Evolutionary conservation across 805 yeast genomes (phyloP).

Genomic region (Tetrapisispora namnaoensis): DNA sequence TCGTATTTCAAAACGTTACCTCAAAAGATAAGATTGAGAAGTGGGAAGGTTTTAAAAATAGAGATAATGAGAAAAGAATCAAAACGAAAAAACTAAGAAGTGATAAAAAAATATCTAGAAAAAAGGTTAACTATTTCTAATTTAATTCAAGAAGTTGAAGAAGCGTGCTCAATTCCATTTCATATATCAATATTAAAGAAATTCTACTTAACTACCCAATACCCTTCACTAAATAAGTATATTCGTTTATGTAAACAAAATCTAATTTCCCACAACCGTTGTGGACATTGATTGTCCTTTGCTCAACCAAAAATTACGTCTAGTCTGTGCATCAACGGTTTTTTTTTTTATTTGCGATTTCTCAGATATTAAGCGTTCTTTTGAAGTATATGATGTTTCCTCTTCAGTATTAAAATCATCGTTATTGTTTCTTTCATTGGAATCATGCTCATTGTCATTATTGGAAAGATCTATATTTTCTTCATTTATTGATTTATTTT

Average conservation of each 20-base stretch:
- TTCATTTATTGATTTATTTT: not conserved
- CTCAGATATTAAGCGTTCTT: not conserved
- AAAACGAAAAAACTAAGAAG: constrained; percentile 30
- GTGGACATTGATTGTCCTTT: constrained; percentile 21
- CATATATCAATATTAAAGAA: not conserved
- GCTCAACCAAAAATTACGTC: constrained; percentile 28
- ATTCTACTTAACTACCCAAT: not conserved
- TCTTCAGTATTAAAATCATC: not conserved
- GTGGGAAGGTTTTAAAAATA: constrained; percentile 37
- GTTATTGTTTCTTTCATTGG: not conserved
- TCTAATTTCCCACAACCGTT: not conserved
- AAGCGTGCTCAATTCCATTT: not conserved
- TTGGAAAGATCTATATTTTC: not conserved
- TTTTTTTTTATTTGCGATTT: constrained; percentile 8
- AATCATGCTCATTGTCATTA: not conserved
- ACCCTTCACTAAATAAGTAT: not conserved
- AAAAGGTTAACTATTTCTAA: constrained; percentile 4
- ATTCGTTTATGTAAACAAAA: not conserved
- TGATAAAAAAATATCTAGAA: constrained; percentile 32
- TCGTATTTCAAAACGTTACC: constrained; percentile 40
- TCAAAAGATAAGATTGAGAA: constrained; percentile 36
- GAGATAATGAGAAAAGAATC: constrained; percentile 30
- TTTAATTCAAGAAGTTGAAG: not conserved
- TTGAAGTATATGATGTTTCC: not conserved
- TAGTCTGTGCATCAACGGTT: constrained; percentile 27